Evolutionary conservation across 192 early-diverging fungal genomes (phyloP).

Genomic region (Umbelopsis sp.): DNA sequence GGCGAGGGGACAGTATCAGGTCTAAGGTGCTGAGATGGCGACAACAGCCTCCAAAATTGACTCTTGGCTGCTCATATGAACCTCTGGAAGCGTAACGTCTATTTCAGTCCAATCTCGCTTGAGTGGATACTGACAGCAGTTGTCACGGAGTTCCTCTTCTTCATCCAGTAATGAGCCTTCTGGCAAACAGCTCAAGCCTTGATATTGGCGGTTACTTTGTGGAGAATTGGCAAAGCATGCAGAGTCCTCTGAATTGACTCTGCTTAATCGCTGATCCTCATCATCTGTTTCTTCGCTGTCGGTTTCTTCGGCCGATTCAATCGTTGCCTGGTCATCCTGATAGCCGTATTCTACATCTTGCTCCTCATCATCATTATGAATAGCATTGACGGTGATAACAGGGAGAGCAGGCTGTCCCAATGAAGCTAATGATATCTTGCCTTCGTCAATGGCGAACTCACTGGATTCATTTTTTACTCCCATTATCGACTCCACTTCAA

Average conservation of each 20-base stretch:
- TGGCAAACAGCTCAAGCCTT: neutral
- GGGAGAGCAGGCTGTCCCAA: neutral
- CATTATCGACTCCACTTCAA: neutral
- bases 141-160: neutral
- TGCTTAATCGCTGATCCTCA: neutral
- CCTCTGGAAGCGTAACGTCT: conserved; percentile 4
- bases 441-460: neutral
- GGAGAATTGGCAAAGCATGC: conserved; percentile 5
- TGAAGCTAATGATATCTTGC: neutral
- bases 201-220: neutral
- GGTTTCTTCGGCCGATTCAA: neutral
- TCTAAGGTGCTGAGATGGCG: neutral
- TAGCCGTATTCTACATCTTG: neutral
- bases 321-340: neutral
- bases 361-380: neutral
- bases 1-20: neutral
- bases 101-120: conserved; percentile 6
- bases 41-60: conserved; percentile 13
- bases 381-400: neutral
- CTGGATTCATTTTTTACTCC: neutral
- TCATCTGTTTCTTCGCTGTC: neutral
- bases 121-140: neutral
- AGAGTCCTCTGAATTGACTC: neutral
- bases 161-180: neutral
- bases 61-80: conserved; percentile 10